Conservation (phyloP, 2,329 filamentous ascomycete genomes). For the Capronia epimyces region DNA sequence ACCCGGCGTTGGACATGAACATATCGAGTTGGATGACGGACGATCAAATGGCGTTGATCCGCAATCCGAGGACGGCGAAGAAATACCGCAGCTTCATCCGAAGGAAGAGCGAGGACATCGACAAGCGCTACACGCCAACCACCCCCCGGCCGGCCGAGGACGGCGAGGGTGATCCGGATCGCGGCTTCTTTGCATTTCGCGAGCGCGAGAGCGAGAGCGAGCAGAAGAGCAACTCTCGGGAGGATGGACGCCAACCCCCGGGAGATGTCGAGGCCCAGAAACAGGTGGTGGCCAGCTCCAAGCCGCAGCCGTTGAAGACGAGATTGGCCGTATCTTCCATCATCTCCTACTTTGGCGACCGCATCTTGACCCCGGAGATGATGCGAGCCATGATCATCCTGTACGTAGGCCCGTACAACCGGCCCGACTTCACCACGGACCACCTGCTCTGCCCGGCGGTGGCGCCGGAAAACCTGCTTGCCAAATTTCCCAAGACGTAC, state of each 20-base stretch:
- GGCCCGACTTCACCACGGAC: constrained; percentile 86
- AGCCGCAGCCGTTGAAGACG: constrained; percentile 59
- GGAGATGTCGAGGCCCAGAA: constrained; percentile 35
- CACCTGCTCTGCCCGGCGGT: constrained; percentile 85
- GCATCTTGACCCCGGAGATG: constrained; percentile 92
- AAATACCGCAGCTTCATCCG: constrained; percentile 64
- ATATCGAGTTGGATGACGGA: constrained; percentile 99
- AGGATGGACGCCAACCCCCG: constrained; percentile 28
- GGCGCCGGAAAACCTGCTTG: constrained; percentile 75
- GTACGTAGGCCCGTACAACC: constrained; percentile 88
- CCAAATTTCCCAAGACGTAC: constrained; percentile 87
- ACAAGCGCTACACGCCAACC: constrained; percentile 61
- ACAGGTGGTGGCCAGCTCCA: constrained; percentile 34
- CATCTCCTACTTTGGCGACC: constrained; percentile 97
- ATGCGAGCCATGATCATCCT: constrained; percentile 99
- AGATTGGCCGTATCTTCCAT: constrained; percentile 93
- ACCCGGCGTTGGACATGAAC: constrained; percentile 91
- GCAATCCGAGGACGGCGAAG: constrained; percentile 61
- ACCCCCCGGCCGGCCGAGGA: constrained; percentile 79
- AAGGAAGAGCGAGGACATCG: constrained; percentile 71
- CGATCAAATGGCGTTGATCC: constrained; percentile 91
- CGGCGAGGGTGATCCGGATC: constrained; percentile 45
- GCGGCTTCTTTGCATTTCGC: constrained; percentile 32
- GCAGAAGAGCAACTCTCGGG: constrained; percentile 10
- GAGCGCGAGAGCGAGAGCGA: constrained; percentile 27